A percentile compares a stretch with the other conserved stretches of the same genome.
Evolutionary conservation across 2,329 filamentous ascomycete species (phyloP).

Genomic region (Sarocladiaceae sp.): DNA sequence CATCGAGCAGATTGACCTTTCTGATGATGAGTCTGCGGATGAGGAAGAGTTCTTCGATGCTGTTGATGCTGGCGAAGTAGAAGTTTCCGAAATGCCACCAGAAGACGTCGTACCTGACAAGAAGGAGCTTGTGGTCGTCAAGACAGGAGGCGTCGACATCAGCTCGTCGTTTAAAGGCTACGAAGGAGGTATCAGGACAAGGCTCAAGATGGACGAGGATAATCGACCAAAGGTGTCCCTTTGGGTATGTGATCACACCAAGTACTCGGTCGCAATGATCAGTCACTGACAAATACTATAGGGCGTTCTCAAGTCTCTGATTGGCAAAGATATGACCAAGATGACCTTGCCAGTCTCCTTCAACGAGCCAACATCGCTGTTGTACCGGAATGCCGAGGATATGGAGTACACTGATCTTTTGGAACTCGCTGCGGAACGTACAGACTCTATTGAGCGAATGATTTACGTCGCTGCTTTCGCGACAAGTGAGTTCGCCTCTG

Average conservation of each 20-base stretch:
- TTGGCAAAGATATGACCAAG: slow-evolving; percentile 99
- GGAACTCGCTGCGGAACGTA: slow-evolving; percentile 78
- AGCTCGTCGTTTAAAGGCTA: slow-evolving; percentile 81
- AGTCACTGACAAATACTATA: slow-evolving; percentile 36
- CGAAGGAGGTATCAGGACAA: slow-evolving; percentile 77
- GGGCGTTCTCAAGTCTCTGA: slow-evolving; percentile 98
- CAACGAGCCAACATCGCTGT: slow-evolving; percentile 93
- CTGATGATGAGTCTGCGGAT: slow-evolving; percentile 75
- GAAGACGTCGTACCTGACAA: slow-evolving; percentile 38
- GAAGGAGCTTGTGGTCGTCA: slow-evolving; percentile 29
- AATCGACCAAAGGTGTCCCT: slow-evolving; percentile 90
- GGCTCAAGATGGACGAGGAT: slow-evolving; percentile 85
- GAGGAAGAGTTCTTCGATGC: slow-evolving; percentile 97
- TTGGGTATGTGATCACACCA: slow-evolving; percentile 63
- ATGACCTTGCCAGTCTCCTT: slow-evolving; percentile 98
- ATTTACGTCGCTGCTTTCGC: slow-evolving; percentile 95
- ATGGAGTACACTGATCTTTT: slow-evolving; percentile 97
- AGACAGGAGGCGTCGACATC: slow-evolving; percentile 56
- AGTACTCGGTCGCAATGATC: background rate
- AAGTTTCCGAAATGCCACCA: slow-evolving; percentile 66
- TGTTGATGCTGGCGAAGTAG: slow-evolving; percentile 86
- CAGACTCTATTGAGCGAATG: slow-evolving; percentile 85
- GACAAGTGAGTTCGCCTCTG: slow-evolving; percentile 93
- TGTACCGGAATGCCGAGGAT: slow-evolving; percentile 93
- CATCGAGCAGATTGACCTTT: slow-evolving; percentile 69